Conservation (phyloP, 2,329 filamentous ascomycete genomes). For the Talaromyces amestolkiae region DNA sequence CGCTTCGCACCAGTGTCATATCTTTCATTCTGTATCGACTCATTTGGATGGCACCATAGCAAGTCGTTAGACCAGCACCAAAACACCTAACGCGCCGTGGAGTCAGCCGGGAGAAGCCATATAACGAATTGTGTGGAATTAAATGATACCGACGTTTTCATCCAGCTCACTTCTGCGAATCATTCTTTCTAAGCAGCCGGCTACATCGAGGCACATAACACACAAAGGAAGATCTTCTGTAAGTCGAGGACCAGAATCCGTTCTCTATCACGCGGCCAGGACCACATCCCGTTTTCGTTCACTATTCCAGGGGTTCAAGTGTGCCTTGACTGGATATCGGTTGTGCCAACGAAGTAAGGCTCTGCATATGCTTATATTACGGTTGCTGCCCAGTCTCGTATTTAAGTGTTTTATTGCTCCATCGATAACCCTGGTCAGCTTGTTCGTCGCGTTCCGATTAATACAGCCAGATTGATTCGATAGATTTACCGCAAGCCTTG, state of each 20-base stretch:
- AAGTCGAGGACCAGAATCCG: conserved; percentile 1
- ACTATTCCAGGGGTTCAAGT: conserved; percentile 11
- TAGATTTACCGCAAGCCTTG: neutral
- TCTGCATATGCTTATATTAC: neutral
- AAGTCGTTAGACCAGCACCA: conserved; percentile 1
- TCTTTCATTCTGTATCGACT: conserved; percentile 4
- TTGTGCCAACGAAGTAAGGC: conserved; percentile 14
- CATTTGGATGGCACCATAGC: conserved; percentile 19
- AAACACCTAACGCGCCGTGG: neutral
- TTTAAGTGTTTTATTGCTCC: neutral
- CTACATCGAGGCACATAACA: neutral
- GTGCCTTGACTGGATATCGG: conserved; percentile 6
- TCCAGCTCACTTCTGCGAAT: conserved; percentile 7
- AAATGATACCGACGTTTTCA: neutral
- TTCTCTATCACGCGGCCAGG: conserved; percentile 14
- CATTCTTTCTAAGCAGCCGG: neutral
- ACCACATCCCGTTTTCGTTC: conserved; percentile 13
- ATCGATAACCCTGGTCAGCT: neutral
- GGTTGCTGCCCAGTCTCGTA: conserved; percentile 5
- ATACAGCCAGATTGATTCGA: neutral
- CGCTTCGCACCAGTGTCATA: conserved; percentile 9
- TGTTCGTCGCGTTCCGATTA: conserved; percentile 2
- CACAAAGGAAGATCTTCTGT: conserved; percentile 1
- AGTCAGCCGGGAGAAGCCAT: neutral
- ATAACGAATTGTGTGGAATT: neutral